These are phyloP conservation scores for Discostella stelligera DNA, from an alignment of 352 stramenopile genomes.

Conservation along the genomic window DNA sequence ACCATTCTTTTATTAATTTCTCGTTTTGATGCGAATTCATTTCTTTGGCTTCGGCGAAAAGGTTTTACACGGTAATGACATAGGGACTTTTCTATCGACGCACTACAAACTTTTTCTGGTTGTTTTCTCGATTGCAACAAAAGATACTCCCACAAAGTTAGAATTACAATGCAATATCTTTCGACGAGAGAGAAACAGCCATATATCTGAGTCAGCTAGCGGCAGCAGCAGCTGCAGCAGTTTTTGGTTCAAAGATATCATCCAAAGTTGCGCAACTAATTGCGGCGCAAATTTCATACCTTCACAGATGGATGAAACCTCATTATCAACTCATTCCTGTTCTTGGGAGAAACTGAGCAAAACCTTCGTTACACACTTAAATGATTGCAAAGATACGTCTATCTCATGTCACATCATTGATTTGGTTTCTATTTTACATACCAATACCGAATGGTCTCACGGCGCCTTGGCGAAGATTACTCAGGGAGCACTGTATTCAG, in stretches of 20 bases:
- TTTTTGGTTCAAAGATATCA: constrained; percentile 7
- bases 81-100: constrained; percentile 18
- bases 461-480: constrained; percentile 12
- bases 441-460: constrained; percentile 8
- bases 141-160: constrained; percentile 9
- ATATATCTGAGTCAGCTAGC: background rate
- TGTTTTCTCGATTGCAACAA: constrained; percentile 20
- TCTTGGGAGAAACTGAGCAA: constrained; percentile 10
- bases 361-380: constrained; percentile 11
- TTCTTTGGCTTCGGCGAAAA: background rate
- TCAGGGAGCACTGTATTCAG: constrained; percentile 12
- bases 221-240: background rate
- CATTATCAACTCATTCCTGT: background rate
- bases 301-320: background rate
- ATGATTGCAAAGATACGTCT: constrained; percentile 25
- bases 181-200: background rate
- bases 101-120: constrained; percentile 35
- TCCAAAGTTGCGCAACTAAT: background rate
- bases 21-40: no score
- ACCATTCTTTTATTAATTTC: no score
- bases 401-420: constrained; percentile 35
- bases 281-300: background rate
- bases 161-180: background rate
- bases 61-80: background rate
- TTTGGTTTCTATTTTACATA: constrained; percentile 34